Conservation (phyloP, 163 green algal genomes). For the Chlamydomonas reinhardtii region DNA sequence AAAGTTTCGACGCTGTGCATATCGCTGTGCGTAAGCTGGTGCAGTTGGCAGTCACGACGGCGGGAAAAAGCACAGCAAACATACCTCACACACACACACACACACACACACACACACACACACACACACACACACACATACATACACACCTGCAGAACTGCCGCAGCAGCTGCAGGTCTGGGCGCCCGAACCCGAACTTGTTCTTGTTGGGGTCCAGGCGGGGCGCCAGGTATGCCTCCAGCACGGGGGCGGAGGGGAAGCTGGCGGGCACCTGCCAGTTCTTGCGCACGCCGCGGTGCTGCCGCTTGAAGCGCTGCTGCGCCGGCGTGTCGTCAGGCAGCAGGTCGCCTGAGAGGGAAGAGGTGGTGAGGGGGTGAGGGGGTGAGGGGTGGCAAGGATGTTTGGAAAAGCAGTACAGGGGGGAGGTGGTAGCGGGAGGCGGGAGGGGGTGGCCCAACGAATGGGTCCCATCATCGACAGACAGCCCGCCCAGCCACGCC, state of each 20-base stretch:
- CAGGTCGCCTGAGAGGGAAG: constrained; percentile 6
- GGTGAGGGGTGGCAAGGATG: too few species aligned
- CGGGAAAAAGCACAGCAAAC: too few species aligned
- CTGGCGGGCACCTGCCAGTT: constrained; percentile 83
- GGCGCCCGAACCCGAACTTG: constrained; percentile 81
- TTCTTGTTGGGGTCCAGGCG: constrained; percentile 80
- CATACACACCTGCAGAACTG: constrained; percentile 74
- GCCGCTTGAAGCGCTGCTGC: constrained; percentile 62
- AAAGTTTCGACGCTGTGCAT: too few species aligned
- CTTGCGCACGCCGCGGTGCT: constrained; percentile 54
- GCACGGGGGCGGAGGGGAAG: constrained; percentile 81
- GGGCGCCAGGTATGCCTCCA: constrained; percentile 70
- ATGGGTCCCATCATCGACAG: too few species aligned
- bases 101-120: too few species aligned
- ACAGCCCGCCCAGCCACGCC: too few species aligned
- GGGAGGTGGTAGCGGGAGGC: neutral
- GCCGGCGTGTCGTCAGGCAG: constrained; percentile 20
- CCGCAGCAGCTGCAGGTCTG: constrained; percentile 80
- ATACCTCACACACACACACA: too few species aligned
- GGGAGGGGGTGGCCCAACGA: too few species aligned
- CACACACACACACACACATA: neutral
- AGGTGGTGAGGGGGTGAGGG: neutral
- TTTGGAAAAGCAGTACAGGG: too few species aligned
- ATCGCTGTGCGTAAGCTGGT: too few species aligned
- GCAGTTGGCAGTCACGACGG: too few species aligned